A percentile compares a stretch with the other conserved stretches of the same genome.
Evolutionary conservation across 768 basidiomycete species (phyloP).

Genomic region (Termitomyces sp.): DNA sequence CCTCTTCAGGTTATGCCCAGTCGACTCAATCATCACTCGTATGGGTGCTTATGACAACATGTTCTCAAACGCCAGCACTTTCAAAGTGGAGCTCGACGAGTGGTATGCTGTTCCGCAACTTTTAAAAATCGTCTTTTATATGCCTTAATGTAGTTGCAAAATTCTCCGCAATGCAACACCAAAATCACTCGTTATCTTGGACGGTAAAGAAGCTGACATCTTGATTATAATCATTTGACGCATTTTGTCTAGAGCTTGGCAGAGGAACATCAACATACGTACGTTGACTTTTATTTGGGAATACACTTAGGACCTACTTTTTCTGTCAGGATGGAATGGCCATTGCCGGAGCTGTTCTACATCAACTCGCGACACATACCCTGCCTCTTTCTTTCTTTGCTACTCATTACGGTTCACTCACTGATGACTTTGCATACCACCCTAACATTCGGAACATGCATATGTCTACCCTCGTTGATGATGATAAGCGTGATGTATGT

Average conservation of each 20-base stretch:
- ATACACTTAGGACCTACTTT: neutral
- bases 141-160: conserved; percentile 58
- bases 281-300: conserved; percentile 11
- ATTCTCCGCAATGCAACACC: conserved; percentile 93
- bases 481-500: conserved; percentile 80
- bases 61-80: conserved; percentile 92
- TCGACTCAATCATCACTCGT: conserved; percentile 89
- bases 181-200: conserved; percentile 88
- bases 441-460: conserved; percentile 93
- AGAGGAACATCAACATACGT: conserved; percentile 94
- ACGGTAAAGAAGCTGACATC: conserved; percentile 49
- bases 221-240: conserved; percentile 7
- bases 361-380: conserved; percentile 90
- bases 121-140: neutral
- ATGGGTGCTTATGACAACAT: conserved; percentile 99
- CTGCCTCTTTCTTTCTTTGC: conserved; percentile 93
- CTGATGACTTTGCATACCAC: conserved; percentile 89
- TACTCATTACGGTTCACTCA: conserved; percentile 94
- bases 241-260: conserved; percentile 67
- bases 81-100: conserved; percentile 98
- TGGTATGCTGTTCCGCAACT: conserved; percentile 42
- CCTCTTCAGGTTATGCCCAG: conserved; percentile 64
- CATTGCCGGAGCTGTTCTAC: conserved; percentile 92
- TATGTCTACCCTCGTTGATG: conserved; percentile 92
- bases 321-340: conserved; percentile 90